phyloP scores from a whole-genome alignment of 2,329 filamentous ascomycete species.

The Samsoniella hepiali region DNA sequence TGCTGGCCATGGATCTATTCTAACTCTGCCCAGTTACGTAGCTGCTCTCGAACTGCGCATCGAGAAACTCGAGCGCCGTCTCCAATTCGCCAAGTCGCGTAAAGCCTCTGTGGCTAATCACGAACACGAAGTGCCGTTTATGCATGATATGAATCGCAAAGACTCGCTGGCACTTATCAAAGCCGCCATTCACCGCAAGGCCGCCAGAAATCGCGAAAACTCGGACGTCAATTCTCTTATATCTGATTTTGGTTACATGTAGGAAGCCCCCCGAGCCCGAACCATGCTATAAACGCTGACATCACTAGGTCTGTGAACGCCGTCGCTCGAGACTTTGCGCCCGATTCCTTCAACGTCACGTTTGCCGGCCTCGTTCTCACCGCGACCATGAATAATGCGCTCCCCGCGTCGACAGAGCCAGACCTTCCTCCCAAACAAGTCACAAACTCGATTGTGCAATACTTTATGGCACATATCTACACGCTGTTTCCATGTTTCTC shows the following conservation, averaged over 20 bases:
- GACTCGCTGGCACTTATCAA: slow-evolving; percentile 61
- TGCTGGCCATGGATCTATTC: slow-evolving; percentile 17
- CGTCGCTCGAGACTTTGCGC: slow-evolving; percentile 89
- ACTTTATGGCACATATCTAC: slow-evolving; percentile 82
- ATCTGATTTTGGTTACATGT: slow-evolving; percentile 91
- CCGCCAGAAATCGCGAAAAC: slow-evolving; percentile 66
- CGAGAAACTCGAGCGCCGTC: slow-evolving; percentile 78
- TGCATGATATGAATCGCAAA: slow-evolving; percentile 52
- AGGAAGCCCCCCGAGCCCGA: slow-evolving; percentile 32
- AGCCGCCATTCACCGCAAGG: slow-evolving; percentile 62
- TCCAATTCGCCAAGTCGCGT: slow-evolving; percentile 66
- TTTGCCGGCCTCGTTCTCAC: slow-evolving; percentile 85
- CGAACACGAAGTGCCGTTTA: slow-evolving; percentile 50
- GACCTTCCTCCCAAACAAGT: slow-evolving; percentile 69
- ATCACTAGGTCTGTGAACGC: slow-evolving; percentile 78
- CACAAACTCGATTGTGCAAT: slow-evolving; percentile 68
- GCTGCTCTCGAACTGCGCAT: slow-evolving; percentile 89
- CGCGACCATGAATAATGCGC: slow-evolving; percentile 70
- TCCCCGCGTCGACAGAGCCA: slow-evolving; percentile 60
- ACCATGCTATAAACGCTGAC: not conserved
- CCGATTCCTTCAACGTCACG: slow-evolving; percentile 83
- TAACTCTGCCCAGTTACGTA: slow-evolving; percentile 63
- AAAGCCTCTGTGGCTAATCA: slow-evolving; percentile 67
- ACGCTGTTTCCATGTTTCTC: slow-evolving; percentile 78
- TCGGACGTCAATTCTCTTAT: slow-evolving; percentile 88